Evolutionary conservation across 176 grass and related monocot genomes (phyloP), one percentile per base, ranked within the genome.

Genomic region (Musa acuminata): DNA sequence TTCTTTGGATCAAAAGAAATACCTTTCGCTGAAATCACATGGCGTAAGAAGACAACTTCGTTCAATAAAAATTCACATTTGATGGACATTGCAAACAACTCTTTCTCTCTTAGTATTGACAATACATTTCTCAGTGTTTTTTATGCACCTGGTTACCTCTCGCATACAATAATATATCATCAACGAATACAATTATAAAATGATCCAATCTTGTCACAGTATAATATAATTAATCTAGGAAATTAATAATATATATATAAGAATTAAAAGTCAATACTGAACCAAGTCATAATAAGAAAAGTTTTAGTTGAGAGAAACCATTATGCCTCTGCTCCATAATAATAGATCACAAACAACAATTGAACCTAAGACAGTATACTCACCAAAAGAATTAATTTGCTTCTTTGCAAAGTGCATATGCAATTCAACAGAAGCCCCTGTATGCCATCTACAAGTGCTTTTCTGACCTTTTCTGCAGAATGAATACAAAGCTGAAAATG

Each of bases 401-500:
- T 89, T 83, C 78, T 69, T 69, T 78, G 85, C 78, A 93, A 67
- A 68, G 88, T 87, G 64, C 48, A 77, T 63, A 75, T 65, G 16
- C 94, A 98, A 79, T 77, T 87, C 77, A 86, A 88, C 80, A 98
- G 78, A 54, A 98, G 82, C 53, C 80, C 85, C 80, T 73, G 81
- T 71, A 89, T 78, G 74, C 84, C 88, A 80, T 77, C 87, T 77
- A 87, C 86, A 66, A 93, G 52, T 7, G 90, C 77, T 75, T 89
- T 91, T 81, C 94, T 93, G 27, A 93, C 86, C 82, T 87, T 98
- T 80, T 91, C 94, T 29, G 94, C 89, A 83, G 85, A 81, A 87
- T 98, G 94, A 83, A 90, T 72, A 87, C 77, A 85, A 81, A 98
- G 79, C 94, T 98, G 58, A 73, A 53, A 52, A 83, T 8, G 82